phyloP scores from a whole-genome alignment of 345 rosid genomes.

The Eucalyptus pauciflora region DNA sequence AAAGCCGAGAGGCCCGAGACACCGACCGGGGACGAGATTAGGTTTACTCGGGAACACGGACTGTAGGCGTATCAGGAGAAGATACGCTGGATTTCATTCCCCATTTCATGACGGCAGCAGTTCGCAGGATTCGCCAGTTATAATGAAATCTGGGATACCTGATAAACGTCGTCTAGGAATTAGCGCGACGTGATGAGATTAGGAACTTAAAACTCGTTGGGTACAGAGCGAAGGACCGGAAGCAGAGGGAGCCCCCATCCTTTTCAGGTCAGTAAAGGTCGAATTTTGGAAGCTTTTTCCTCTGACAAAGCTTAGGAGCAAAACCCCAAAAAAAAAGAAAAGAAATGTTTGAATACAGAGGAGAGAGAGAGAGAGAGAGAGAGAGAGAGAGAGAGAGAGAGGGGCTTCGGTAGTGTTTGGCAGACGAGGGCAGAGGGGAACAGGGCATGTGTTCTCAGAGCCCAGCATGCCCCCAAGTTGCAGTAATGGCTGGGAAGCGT shows the following conservation, averaged over 20 bases:
- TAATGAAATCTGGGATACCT: background rate
- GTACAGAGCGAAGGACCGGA: background rate
- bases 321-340: background rate
- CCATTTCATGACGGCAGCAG: background rate
- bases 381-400: background rate
- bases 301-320: background rate
- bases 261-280: background rate
- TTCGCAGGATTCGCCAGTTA: background rate
- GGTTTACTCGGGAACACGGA: background rate
- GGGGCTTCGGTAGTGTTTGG: background rate
- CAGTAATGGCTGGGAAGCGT: background rate
- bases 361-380: background rate
- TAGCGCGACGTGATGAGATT: background rate
- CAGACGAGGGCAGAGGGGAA: background rate
- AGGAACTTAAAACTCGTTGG: background rate
- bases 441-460: background rate
- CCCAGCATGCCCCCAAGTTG: background rate
- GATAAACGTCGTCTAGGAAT: background rate
- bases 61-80: background rate
- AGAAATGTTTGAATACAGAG: background rate
- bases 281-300: background rate
- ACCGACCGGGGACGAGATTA: background rate
- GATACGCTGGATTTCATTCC: background rate
- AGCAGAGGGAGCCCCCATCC: background rate
- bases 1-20: background rate